Base-by-base conservation (phyloP, 1,139 yeast genomes). In the Sugiyamaella grinbergsii region DNA sequence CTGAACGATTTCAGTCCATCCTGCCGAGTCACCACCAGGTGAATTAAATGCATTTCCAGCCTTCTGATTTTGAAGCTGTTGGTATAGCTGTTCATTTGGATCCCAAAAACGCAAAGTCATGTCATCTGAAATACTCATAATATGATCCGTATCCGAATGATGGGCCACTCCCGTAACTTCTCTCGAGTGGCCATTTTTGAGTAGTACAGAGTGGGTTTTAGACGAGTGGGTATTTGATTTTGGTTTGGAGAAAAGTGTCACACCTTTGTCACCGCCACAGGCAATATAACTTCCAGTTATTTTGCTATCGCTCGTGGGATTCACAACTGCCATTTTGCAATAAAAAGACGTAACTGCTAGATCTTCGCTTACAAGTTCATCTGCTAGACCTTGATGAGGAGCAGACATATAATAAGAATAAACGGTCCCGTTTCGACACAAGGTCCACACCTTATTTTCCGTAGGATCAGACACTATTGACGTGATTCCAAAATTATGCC, bases 41-140 rank as follows among this genome's bases (percentile, higher is more conserved):
- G 37, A 33, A 13, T 48, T 42, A 15, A 38, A 45, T 7, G 18
- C 44, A 16, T 20, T 16, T 2, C 47, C 42, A 2, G 34, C 19
- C 24, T 16, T 31, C 10, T 42, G 44, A 22, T 42, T 33, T 7
- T 28, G 41, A 10, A 50, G 33, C 16, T 43, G 31, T 11, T 26
- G 22, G 28, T 42, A 44, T 1, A 51, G 43, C 8, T 23, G 15
- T n/a, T 41, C 46, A 15, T 39, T 19, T 4, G 47, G 47, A 2
- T 39, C n/a, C 58, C 58, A 55, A 19, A 47, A 45, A 13, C 51
- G 46, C 31, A 51, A 29, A 11, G 51, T 41, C 26, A 32, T 19
- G 28, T 59, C 61, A 32, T 56, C 62, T 1, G 56, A 49, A 10
- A 58, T 52, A 24, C 58, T 47, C 24, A 61, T 50, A 3, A 61